phyloP scores from a whole-genome alignment of 1,284 basidiomycete genomes.

The Ustanciosporium gigantosporum region DNA sequence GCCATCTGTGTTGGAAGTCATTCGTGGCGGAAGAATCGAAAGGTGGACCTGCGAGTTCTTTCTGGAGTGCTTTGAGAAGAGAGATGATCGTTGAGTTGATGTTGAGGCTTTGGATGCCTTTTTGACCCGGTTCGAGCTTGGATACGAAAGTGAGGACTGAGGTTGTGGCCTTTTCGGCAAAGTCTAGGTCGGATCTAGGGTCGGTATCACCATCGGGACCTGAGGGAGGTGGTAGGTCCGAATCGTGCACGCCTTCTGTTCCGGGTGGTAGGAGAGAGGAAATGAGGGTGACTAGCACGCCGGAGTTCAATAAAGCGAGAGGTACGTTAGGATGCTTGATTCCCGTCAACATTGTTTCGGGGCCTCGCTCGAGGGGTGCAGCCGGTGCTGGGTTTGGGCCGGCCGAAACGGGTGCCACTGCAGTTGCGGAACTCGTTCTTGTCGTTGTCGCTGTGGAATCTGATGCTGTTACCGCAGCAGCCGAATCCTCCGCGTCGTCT shows the following conservation, averaged over 20 bases:
- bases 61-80: constrained; percentile 4
- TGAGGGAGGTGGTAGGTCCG: constrained; percentile 61
- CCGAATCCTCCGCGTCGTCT: not conserved
- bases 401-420: constrained; percentile 7
- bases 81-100: not conserved
- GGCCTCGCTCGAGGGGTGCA: constrained; percentile 55
- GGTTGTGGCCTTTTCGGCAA: constrained; percentile 77
- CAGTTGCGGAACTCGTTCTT: constrained; percentile 55
- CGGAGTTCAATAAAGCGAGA: constrained; percentile 51
- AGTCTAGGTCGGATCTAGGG: constrained; percentile 72
- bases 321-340: constrained; percentile 48
- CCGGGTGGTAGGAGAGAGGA: constrained; percentile 37
- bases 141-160: constrained; percentile 62
- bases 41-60: constrained; percentile 6
- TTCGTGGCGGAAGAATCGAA: constrained; percentile 2
- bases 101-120: not conserved
- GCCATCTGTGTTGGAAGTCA: not conserved
- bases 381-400: constrained; percentile 3
- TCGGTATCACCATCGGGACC: constrained; percentile 71
- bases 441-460: constrained; percentile 61
- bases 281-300: constrained; percentile 50
- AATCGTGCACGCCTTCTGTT: not conserved
- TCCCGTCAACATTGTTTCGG: constrained; percentile 42
- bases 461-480: no score
- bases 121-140: constrained; percentile 1